Percentiles rank a stretch among this genome's conserved stretches.
Evolutionary conservation across 495 filamentous ascomycete genomes (phyloP).

Genomic region (Alectoria sarmentosa): DNA sequence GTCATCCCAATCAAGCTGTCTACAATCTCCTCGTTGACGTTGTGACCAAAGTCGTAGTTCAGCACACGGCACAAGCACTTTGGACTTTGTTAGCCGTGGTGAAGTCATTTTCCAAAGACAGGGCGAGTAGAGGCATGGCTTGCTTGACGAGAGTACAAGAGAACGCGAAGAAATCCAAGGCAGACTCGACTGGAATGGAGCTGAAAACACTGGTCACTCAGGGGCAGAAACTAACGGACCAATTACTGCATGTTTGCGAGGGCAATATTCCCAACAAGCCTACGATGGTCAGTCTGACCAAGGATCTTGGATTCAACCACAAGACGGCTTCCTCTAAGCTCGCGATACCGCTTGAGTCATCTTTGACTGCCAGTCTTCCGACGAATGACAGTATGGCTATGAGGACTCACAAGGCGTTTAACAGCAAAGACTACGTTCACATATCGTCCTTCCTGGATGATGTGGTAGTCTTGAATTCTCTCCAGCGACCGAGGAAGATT

Average conservation of each 20-base stretch:
- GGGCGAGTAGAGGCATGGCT: slow-evolving; percentile 39
- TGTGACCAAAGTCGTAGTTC: slow-evolving; percentile 70
- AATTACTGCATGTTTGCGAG: slow-evolving; percentile 74
- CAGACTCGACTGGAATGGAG: slow-evolving; percentile 40
- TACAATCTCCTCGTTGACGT: slow-evolving; percentile 67
- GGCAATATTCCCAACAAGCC: slow-evolving; percentile 61
- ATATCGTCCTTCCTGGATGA: slow-evolving; percentile 69
- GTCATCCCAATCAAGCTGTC: slow-evolving; percentile 70
- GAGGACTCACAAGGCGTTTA: slow-evolving; percentile 73
- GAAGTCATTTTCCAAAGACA: slow-evolving; percentile 47
- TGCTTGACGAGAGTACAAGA: slow-evolving; percentile 39
- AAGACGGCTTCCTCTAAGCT: slow-evolving; percentile 73
- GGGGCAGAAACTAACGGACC: slow-evolving; percentile 76
- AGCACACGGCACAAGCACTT: slow-evolving; percentile 83
- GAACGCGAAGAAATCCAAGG: slow-evolving; percentile 40
- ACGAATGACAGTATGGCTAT: slow-evolving; percentile 60
- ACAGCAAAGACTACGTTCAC: slow-evolving; percentile 52
- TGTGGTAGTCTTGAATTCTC: slow-evolving; percentile 80
- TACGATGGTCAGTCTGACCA: slow-evolving; percentile 61
- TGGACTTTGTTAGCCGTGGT: slow-evolving; percentile 87
- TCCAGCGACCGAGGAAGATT: slow-evolving; percentile 88
- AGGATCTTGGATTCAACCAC: slow-evolving; percentile 75
- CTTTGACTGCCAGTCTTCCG: slow-evolving; percentile 76
- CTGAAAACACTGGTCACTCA: slow-evolving; percentile 65
- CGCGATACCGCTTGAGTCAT: slow-evolving; percentile 80